Conservation (phyloP, 495 filamentous ascomycete genomes). For the Aspergillus taichungensis region DNA sequence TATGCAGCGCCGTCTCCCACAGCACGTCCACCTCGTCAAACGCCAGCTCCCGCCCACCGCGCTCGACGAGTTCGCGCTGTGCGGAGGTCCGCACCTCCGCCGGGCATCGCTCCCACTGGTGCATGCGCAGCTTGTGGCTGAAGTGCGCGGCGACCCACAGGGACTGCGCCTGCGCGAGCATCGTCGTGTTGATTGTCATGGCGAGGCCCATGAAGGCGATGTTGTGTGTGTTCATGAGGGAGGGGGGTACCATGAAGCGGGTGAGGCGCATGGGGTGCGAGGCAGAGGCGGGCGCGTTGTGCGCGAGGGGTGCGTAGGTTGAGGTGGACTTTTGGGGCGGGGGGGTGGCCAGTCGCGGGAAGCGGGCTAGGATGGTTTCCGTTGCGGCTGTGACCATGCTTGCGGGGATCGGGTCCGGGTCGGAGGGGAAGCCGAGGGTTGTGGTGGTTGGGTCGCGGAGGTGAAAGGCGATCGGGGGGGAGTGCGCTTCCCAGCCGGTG, state of each 20-base stretch:
- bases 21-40: conserved; percentile 19
- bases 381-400: conserved; percentile 43
- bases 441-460: conserved; percentile 35
- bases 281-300: conserved; percentile 21
- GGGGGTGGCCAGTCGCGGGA: conserved; percentile 50
- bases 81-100: conserved; percentile 1
- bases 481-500: conserved; percentile 56
- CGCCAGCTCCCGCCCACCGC: conserved; percentile 6
- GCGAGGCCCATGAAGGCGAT: conserved; percentile 61
- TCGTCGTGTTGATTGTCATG: conserved; percentile 52
- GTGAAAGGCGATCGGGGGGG: conserved; percentile 54
- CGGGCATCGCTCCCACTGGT: conserved; percentile 16
- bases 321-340: conserved; percentile 20
- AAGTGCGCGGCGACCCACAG: conserved; percentile 67
- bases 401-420: conserved; percentile 18
- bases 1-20: conserved; percentile 54
- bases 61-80: background rate
- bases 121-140: conserved; percentile 31
- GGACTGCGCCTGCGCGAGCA: conserved; percentile 58
- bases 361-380: conserved; percentile 54
- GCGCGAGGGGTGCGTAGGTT: conserved; percentile 20
- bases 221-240: conserved; percentile 45
- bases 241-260: conserved; percentile 63
- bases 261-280: conserved; percentile 45
- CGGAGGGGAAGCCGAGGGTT: conserved; percentile 32